A percentile compares a stretch with the other conserved stretches of the same genome.
These are phyloP conservation scores for Brassica nigra DNA, from an alignment of 345 rosid species.

Conservation along the genomic window DNA sequence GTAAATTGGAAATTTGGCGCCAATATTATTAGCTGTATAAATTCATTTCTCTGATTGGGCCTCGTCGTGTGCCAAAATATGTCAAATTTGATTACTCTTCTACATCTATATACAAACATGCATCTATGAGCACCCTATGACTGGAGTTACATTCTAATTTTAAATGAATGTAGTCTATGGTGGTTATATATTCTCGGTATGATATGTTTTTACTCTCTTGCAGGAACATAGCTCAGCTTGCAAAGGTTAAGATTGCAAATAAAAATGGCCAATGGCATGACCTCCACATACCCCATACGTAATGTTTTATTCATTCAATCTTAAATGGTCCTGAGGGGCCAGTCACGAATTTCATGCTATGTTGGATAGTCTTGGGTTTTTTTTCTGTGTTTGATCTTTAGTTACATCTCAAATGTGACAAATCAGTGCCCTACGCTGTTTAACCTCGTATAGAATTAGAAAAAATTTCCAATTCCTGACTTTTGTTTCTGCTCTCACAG, in stretches of 20 bases:
- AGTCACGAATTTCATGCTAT: conserved; percentile 7
- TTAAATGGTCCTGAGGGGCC: conserved; percentile 13
- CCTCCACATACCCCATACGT: conserved; percentile 64
- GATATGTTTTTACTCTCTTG: neutral
- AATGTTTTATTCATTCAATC: conserved; percentile 9
- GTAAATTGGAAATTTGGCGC: conserved; percentile 4
- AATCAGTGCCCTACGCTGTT: neutral
- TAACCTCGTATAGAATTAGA: too few relatives aligned
- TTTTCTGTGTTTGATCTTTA: conserved; percentile 2
- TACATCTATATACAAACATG: conserved; percentile 9
- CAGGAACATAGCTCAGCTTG: conserved; percentile 88
- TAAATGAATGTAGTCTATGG: neutral
- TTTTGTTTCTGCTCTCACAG: conserved; percentile 24
- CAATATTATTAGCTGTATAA: conserved; percentile 17
- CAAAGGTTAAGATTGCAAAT: conserved; percentile 78
- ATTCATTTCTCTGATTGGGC: conserved; percentile 1
- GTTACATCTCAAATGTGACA: neutral
- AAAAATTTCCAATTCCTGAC: conserved; percentile 6
- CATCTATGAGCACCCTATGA: neutral
- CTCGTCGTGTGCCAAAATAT: conserved; percentile 23
- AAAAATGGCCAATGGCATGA: conserved; percentile 67
- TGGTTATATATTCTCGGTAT: conserved; percentile 8
- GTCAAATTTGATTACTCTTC: neutral
- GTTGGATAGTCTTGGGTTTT: conserved; percentile 24
- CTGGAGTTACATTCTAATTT: conserved; percentile 1